These are phyloP conservation scores for Ustilago loliicola DNA, from an alignment of 1,284 basidiomycete genomes.

Conservation along the genomic window DNA sequence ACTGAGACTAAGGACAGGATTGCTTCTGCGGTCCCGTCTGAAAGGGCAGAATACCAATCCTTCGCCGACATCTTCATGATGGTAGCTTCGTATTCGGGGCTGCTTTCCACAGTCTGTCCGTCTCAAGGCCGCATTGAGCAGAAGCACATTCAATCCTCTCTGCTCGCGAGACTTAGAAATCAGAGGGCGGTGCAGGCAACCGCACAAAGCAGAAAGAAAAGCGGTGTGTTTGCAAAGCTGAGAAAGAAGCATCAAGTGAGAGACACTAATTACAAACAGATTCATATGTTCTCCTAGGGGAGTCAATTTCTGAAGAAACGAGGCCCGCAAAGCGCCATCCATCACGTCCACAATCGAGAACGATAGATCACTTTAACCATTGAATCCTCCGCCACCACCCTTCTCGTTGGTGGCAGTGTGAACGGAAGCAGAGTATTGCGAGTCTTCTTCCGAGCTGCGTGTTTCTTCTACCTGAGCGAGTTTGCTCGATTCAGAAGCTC, in stretches of 20 bases:
- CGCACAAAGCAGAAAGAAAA: not conserved
- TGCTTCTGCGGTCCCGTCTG: not conserved
- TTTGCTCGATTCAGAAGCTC: slow-evolving; percentile 50
- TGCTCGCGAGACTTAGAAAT: not conserved
- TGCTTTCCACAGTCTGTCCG: not conserved
- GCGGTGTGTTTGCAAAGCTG: not conserved
- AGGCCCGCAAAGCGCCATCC: not conserved
- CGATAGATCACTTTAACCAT: not conserved
- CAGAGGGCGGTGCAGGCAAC: not conserved
- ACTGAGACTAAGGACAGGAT: not conserved
- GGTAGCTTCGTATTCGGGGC: not conserved
- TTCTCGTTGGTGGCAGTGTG: slow-evolving; percentile 10
- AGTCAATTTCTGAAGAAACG: not conserved
- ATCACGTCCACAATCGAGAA: not conserved
- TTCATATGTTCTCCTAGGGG: not conserved
- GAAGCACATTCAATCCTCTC: not conserved
- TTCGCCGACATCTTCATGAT: not conserved
- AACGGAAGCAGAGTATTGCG: slow-evolving; percentile 20
- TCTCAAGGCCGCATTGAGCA: slow-evolving; percentile 3
- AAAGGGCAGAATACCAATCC: not conserved
- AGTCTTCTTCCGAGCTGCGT: slow-evolving; percentile 46
- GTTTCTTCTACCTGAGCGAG: slow-evolving; percentile 59
- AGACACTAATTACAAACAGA: not conserved
- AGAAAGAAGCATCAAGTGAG: not conserved
- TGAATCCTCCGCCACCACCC: not conserved